Evolutionary conservation across 345 rosid genomes (phyloP).

Genomic region (Toxicodendron radicans): DNA sequence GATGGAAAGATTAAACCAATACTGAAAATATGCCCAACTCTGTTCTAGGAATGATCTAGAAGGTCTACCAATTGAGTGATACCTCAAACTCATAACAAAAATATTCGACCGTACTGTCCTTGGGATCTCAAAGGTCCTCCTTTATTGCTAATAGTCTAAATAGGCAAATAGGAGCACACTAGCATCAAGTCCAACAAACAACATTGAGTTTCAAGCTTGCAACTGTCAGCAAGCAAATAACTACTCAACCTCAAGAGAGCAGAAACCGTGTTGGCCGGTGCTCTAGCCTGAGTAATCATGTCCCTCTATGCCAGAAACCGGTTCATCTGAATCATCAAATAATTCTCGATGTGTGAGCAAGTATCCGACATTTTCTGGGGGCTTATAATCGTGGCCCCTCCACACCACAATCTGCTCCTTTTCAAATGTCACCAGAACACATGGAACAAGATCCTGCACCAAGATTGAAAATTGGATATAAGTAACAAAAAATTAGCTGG

Average conservation of each 20-base stretch:
- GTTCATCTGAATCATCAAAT: conserved; percentile 25
- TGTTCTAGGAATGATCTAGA: not conserved
- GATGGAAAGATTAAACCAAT: too few species aligned
- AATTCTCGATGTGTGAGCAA: conserved; percentile 33
- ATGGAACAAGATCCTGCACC: conserved; percentile 78
- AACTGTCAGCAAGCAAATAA: not conserved
- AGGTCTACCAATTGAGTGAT: not conserved
- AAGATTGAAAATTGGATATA: conserved; percentile 3
- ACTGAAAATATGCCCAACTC: not conserved
- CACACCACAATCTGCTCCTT: conserved; percentile 91
- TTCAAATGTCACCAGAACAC: conserved; percentile 80
- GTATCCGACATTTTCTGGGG: conserved; percentile 39
- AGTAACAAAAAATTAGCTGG: not conserved
- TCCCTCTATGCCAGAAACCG: not conserved
- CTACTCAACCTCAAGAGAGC: conserved; percentile 18
- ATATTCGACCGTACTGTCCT: not conserved
- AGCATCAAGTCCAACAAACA: not conserved
- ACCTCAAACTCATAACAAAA: not conserved
- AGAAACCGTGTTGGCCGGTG: not conserved
- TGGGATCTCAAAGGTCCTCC: not conserved
- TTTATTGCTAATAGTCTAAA: not conserved
- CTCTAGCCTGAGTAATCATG: conserved; percentile 15
- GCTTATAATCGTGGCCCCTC: conserved; percentile 72
- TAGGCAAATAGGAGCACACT: not conserved
- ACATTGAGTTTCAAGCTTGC: not conserved